Percentiles rank a stretch among this genome's conserved stretches.
phyloP scores from a whole-genome alignment of 1,284 basidiomycete genomes.

The Apiotrichum mycotoxinovorans region DNA sequence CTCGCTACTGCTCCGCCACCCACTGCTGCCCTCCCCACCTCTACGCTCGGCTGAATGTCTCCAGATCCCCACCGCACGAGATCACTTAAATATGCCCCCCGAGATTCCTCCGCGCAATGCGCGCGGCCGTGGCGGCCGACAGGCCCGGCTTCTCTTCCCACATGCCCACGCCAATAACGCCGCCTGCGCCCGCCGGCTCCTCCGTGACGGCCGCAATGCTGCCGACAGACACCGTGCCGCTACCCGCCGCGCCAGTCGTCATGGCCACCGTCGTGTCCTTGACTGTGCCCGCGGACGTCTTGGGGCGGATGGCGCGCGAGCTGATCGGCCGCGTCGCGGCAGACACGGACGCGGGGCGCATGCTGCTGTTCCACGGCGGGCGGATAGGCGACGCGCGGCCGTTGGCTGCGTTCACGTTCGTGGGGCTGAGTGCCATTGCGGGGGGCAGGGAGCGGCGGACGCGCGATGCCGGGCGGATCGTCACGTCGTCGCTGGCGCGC shows the following conservation, averaged over 20 bases:
- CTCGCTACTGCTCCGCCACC: too few relatives aligned
- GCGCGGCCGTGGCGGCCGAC: conserved; percentile 3
- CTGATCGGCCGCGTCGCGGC: not conserved
- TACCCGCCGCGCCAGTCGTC: not conserved
- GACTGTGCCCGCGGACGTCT: conserved; percentile 1
- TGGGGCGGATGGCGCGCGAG: conserved; percentile 2
- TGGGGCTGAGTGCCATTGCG: conserved; percentile 18
- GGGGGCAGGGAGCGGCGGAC: conserved; percentile 27
- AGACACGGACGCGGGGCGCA: not conserved
- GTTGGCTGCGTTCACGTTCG: not conserved
- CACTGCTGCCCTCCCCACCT: too few relatives aligned
- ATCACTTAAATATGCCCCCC: conserved; percentile 8
- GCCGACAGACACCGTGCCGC: not conserved
- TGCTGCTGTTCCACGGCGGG: conserved; percentile 13
- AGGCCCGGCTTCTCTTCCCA: conserved; percentile 2
- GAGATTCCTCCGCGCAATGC: conserved; percentile 6
- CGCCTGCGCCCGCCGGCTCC: not conserved
- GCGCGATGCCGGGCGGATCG: conserved; percentile 17
- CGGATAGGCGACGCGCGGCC: conserved; percentile 3
- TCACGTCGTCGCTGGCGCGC: conserved; percentile 22
- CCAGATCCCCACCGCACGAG: not conserved
- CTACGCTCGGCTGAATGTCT: too few relatives aligned
- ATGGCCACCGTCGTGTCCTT: not conserved
- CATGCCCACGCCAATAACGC: not conserved
- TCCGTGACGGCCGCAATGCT: not conserved